phyloP scores from a whole-genome alignment of 169 alveolate species.

The Plasmodium gallinaceum region DNA sequence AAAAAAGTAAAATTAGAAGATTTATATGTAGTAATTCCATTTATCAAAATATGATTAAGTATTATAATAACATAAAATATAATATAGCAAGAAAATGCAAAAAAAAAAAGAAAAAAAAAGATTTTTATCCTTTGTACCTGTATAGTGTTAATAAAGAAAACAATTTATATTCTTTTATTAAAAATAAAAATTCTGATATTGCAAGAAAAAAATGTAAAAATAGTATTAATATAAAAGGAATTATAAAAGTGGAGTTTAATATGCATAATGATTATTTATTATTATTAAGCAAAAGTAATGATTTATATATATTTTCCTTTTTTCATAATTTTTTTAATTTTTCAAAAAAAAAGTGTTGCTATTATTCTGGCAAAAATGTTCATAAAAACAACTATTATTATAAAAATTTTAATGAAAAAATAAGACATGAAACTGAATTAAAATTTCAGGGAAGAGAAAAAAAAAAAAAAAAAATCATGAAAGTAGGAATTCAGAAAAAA shows the following conservation, averaged over 20 bases:
- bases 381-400: constrained; percentile 1
- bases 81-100: background rate
- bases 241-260: constrained; percentile 52
- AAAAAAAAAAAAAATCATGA: constrained; percentile 10
- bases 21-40: background rate
- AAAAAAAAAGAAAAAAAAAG: background rate
- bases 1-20: constrained; percentile 10
- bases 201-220: constrained; percentile 22
- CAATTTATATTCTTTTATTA: constrained; percentile 31
- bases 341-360: constrained; percentile 40
- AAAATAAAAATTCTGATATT: constrained; percentile 11
- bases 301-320: constrained; percentile 75
- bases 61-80: constrained; percentile 12
- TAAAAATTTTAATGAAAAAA: background rate
- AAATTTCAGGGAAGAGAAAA: background rate
- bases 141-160: constrained; percentile 46
- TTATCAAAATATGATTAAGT: constrained; percentile 1
- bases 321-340: constrained; percentile 56
- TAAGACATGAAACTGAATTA: background rate
- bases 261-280: constrained; percentile 68
- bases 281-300: constrained; percentile 20
- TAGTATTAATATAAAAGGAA: constrained; percentile 52
- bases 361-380: constrained; percentile 46
- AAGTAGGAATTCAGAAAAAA: background rate
- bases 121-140: constrained; percentile 21